Conservation (phyloP, 176 grass and related monocot genomes). For the Echinochloa phyllopogon region DNA sequence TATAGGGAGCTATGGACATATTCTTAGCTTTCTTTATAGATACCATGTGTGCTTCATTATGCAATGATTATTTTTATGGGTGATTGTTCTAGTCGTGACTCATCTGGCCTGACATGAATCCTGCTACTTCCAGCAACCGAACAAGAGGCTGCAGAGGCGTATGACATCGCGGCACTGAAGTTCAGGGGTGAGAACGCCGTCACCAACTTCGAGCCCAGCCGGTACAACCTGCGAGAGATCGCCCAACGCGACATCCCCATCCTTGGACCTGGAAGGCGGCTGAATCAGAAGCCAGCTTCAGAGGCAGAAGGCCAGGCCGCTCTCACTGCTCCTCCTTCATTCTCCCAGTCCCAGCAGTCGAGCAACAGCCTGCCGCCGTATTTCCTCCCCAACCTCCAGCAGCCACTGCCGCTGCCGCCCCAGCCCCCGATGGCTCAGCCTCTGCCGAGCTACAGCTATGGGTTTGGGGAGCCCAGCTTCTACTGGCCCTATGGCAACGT, state of each 20-base stretch:
- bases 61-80: not conserved
- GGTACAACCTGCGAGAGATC: conserved; percentile 84
- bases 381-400: conserved; percentile 52
- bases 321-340: not conserved
- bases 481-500: conserved; percentile 41
- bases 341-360: conserved; percentile 45
- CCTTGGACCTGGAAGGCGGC: conserved; percentile 41
- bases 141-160: conserved; percentile 93
- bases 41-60: not conserved
- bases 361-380: conserved; percentile 34
- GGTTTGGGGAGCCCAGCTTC: conserved; percentile 44
- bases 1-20: conserved; percentile 7
- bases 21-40: not conserved
- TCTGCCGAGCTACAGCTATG: conserved; percentile 23
- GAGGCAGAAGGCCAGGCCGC: conserved; percentile 31
- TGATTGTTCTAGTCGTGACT: not conserved
- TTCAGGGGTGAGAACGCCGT: conserved; percentile 85
- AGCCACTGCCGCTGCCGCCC: conserved; percentile 46
- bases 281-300: conserved; percentile 29
- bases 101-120: conserved; percentile 15
- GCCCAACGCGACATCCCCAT: conserved; percentile 69
- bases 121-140: conserved; percentile 65
- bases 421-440: conserved; percentile 42
- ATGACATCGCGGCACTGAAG: conserved; percentile 91
- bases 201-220: conserved; percentile 83